A percentile compares a stretch with the other conserved stretches of the same genome.
phyloP scores from a whole-genome alignment of 2,329 filamentous ascomycete species.

The Rhinocladiella similis region DNA sequence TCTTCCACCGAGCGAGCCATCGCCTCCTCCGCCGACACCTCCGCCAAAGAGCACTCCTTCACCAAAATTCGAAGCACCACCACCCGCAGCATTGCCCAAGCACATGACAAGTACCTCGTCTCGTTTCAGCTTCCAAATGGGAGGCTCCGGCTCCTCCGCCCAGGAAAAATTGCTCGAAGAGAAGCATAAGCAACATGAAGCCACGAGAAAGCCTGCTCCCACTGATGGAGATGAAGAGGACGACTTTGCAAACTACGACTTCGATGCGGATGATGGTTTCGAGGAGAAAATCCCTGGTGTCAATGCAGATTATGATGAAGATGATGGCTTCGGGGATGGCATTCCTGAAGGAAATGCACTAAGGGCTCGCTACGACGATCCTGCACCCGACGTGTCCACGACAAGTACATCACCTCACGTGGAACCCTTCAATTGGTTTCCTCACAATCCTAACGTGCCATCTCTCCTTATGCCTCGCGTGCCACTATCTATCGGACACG shows the following conservation, averaged over 20 bases:
- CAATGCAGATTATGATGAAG: conserved; percentile 47
- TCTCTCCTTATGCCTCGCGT: too few species aligned
- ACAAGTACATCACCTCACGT: too few species aligned
- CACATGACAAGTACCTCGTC: conserved; percentile 59
- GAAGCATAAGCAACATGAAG: conserved; percentile 58
- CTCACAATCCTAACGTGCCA: too few species aligned
- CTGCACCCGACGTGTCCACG: neutral
- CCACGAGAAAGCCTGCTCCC: conserved; percentile 38
- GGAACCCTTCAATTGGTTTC: too few species aligned
- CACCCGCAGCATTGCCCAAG: conserved; percentile 40
- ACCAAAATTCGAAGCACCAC: conserved; percentile 23
- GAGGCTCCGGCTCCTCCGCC: conserved; percentile 55
- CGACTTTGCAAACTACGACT: conserved; percentile 45
- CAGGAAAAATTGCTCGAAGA: conserved; percentile 66
- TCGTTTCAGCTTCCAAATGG: conserved; percentile 66
- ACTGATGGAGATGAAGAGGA: conserved; percentile 32
- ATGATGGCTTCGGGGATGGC: conserved; percentile 35
- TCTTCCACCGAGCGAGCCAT: conserved; percentile 9
- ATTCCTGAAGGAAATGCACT: conserved; percentile 12
- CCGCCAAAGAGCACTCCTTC: conserved; percentile 26
- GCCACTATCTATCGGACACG: neutral
- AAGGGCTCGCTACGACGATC: conserved; percentile 14
- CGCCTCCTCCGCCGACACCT: conserved; percentile 25
- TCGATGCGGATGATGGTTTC: conserved; percentile 43
- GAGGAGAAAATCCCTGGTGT: conserved; percentile 51